These are phyloP conservation scores for Tardiomyces depauwii DNA, from an alignment of 1,139 yeast species.

Conservation along the genomic window DNA sequence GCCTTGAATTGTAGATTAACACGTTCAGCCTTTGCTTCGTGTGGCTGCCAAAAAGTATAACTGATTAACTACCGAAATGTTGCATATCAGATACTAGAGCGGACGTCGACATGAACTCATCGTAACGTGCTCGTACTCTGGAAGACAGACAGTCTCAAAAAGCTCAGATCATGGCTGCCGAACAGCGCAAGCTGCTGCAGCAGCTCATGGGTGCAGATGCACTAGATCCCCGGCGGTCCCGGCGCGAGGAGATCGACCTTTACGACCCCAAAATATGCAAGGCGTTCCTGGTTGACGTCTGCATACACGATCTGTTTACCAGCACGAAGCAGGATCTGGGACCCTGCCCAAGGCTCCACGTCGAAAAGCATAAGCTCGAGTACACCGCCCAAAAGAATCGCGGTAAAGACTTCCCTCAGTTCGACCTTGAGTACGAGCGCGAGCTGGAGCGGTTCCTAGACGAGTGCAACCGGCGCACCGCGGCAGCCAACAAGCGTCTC, in stretches of 20 bases:
- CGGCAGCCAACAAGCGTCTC: slow-evolving; percentile 51
- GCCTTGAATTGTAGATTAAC: too few relatives aligned
- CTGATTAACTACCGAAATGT: not conserved
- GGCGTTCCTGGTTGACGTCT: slow-evolving; percentile 72
- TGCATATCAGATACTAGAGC: not conserved
- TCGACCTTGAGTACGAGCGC: slow-evolving; percentile 54
- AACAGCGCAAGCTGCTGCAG: slow-evolving; percentile 66
- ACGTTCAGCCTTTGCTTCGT: too few relatives aligned
- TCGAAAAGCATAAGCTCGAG: slow-evolving; percentile 64
- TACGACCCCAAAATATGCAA: slow-evolving; percentile 66
- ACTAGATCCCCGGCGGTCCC: slow-evolving; percentile 26
- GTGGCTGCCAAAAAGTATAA: too few relatives aligned
- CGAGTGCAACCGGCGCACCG: slow-evolving; percentile 60
- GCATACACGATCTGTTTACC: slow-evolving; percentile 76
- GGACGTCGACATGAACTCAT: too few relatives aligned
- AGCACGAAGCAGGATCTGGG: slow-evolving; percentile 84
- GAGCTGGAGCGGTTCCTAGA: slow-evolving; percentile 44
- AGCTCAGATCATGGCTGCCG: slow-evolving; percentile 30
- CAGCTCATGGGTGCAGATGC: slow-evolving; percentile 65
- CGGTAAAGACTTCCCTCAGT: slow-evolving; percentile 53
- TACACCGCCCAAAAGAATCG: slow-evolving; percentile 48
- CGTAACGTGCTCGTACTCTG: not conserved
- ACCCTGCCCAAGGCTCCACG: slow-evolving; percentile 64
- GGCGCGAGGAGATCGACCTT: slow-evolving; percentile 28
- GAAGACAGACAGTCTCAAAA: not conserved